A percentile compares a stretch with the other conserved stretches of the same genome.
These are phyloP conservation scores for Simplicillium sp. DNA, from an alignment of 2,329 filamentous ascomycete genomes.

Conservation along the genomic window DNA sequence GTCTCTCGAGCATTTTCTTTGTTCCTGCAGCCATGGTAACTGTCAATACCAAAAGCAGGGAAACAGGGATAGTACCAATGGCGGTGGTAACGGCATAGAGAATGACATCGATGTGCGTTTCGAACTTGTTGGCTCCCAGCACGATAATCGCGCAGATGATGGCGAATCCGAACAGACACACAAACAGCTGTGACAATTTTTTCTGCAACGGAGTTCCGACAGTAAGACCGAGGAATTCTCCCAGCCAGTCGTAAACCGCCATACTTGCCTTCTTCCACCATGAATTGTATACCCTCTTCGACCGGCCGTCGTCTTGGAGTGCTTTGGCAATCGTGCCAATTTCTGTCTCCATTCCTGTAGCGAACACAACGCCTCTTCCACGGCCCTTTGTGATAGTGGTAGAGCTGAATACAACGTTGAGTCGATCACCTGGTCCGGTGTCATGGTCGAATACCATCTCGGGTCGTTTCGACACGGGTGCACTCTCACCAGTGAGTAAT, in stretches of 20 bases:
- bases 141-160: slow-evolving; percentile 28
- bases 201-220: slow-evolving; percentile 61
- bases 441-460: slow-evolving; percentile 25
- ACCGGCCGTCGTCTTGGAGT: slow-evolving; percentile 17
- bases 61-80: slow-evolving; percentile 35
- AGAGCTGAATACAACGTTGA: slow-evolving; percentile 47
- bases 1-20: slow-evolving; percentile 34
- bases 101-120: slow-evolving; percentile 22
- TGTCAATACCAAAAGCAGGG: slow-evolving; percentile 37
- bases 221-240: slow-evolving; percentile 32
- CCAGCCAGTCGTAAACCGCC: slow-evolving; percentile 7
- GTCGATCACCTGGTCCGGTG: slow-evolving; percentile 37
- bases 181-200: slow-evolving; percentile 57
- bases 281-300: no score
- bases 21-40: slow-evolving; percentile 43
- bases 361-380: slow-evolving; percentile 47
- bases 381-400: slow-evolving; percentile 48
- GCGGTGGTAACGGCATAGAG: slow-evolving; percentile 28
- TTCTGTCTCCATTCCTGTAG: slow-evolving; percentile 51
- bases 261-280: background rate
- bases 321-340: slow-evolving; percentile 45
- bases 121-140: slow-evolving; percentile 25
- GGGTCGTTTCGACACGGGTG: slow-evolving; percentile 41
- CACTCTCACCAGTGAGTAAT: slow-evolving; percentile 50
- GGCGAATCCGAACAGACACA: slow-evolving; percentile 52